phyloP scores from a whole-genome alignment of 306 rosid genomes.

The peach (Prunus persica) region DNA sequence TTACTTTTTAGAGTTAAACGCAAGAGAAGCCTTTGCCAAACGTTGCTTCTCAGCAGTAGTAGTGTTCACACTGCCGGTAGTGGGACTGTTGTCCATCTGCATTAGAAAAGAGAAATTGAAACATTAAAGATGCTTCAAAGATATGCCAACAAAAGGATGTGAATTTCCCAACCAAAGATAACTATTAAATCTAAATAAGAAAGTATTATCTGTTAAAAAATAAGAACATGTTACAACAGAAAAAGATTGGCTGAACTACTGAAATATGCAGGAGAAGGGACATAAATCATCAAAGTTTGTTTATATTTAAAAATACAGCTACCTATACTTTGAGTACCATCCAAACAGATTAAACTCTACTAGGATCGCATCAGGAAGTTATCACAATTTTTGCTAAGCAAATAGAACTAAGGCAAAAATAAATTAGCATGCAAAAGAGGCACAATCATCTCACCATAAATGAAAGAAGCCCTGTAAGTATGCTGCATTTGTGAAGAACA shows the following conservation, averaged over 20 bases:
- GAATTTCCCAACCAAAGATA: neutral
- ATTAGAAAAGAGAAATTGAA: conserved; percentile 9
- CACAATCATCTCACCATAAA: conserved; percentile 72
- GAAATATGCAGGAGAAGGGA: neutral
- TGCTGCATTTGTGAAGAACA: conserved; percentile 60
- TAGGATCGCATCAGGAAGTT: neutral
- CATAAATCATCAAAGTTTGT: neutral
- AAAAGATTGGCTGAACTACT: neutral
- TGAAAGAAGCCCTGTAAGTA: conserved; percentile 95
- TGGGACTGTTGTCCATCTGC: conserved; percentile 98
- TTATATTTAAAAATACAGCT: neutral
- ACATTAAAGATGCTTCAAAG: neutral
- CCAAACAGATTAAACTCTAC: neutral
- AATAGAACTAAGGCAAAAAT: neutral
- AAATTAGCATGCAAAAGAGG: conserved; percentile 22
- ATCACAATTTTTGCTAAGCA: neutral
- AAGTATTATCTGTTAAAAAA: neutral
- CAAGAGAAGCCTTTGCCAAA: conserved; percentile 82
- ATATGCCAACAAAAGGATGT: neutral
- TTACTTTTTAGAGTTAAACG: conserved; percentile 89
- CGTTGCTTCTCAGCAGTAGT: conserved; percentile 82
- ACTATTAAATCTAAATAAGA: too few relatives aligned
- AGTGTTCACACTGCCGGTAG: conserved; percentile 93
- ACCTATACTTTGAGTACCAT: neutral
- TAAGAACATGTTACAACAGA: neutral